phyloP scores from a whole-genome alignment of 768 basidiomycete species.

The Scleroderma citrinum region DNA sequence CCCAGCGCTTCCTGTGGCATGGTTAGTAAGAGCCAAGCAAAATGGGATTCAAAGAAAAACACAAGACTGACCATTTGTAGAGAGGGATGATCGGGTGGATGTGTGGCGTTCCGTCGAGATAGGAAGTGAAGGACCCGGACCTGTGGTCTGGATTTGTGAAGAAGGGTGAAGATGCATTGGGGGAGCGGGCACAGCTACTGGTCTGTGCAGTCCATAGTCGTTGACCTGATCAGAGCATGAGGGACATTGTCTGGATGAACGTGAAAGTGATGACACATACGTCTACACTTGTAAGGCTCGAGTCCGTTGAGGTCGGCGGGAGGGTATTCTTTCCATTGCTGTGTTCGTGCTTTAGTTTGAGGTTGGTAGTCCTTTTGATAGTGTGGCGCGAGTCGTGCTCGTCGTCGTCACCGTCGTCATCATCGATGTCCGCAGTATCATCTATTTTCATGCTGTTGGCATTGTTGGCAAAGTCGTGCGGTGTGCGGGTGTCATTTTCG shows the following conservation, averaged over 20 bases:
- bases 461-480: slow-evolving; percentile 43
- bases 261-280: slow-evolving; percentile 12
- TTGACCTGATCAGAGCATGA: slow-evolving; percentile 15
- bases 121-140: slow-evolving; percentile 24
- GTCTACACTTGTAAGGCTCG: slow-evolving; percentile 15
- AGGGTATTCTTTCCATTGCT: slow-evolving; percentile 13
- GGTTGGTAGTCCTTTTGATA: slow-evolving; percentile 18
- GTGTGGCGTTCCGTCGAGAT: slow-evolving; percentile 30
- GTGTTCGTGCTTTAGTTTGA: slow-evolving; percentile 27
- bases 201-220: slow-evolving; percentile 25
- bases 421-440: slow-evolving; percentile 28
- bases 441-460: slow-evolving; percentile 15
- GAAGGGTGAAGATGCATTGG: slow-evolving; percentile 28
- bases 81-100: slow-evolving; percentile 23
- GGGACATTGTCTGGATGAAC: not conserved
- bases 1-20: slow-evolving; percentile 12
- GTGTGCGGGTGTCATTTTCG: slow-evolving; percentile 44
- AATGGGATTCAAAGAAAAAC: slow-evolving; percentile 18
- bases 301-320: slow-evolving; percentile 13
- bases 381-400: slow-evolving; percentile 21
- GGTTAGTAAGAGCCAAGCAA: slow-evolving; percentile 21
- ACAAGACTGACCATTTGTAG: slow-evolving; percentile 17
- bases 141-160: slow-evolving; percentile 17
- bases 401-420: slow-evolving; percentile 36
- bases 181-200: slow-evolving; percentile 29